Evolutionary conservation across 768 basidiomycete genomes (phyloP), one percentile per base, ranked within the genome.

Genomic region (Collybiopsis luxurians): DNA sequence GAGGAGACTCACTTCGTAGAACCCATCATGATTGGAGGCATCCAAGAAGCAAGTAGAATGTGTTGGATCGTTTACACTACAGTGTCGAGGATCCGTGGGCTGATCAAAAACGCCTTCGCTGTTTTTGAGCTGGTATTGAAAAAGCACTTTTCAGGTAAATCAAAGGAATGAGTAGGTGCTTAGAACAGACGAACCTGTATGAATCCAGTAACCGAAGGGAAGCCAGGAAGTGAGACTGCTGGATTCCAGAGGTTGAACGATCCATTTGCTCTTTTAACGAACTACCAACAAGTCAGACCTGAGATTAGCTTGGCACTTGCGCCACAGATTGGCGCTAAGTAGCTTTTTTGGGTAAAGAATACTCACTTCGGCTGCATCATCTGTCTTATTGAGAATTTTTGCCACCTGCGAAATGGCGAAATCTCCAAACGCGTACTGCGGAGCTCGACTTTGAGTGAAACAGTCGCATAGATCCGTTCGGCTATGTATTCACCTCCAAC

Each of bases 331-430:
- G n/a, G n/a, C n/a, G n/a, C n/a, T n/a, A n/a, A n/a, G n/a, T n/a
- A n/a, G n/a, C n/a, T n/a, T n/a, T n/a, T n/a, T 47, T n/a, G 10
- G 2, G 3, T 30, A 17, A 21, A 24, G n/a, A 38, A 17, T n/a
- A 48, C 48, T 1, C 60, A 83, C 84, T 75, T 86, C 86, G 31
- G 66, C 62, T 10, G 70, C 76, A 63, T 86, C 85, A 6, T 66
- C 70, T 0, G 69, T 69, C 53, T 79, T 80, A 19, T 79, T 80
- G 2, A 87, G 69, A 4, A 75, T 56, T 59, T 80, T 83, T 0
- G 85, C 80, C 1, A 86, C 85, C 71, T 86, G 85, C 1, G 83
- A 81, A 48, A 87, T 81, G 1, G 80, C 69, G 60, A 87, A 87
- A 60, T 87, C 85, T 54, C 77, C 78, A 64, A 87, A 87, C 1